Conservation (phyloP, 768 basidiomycete species). For the Psilocybe cubensis region DNA sequence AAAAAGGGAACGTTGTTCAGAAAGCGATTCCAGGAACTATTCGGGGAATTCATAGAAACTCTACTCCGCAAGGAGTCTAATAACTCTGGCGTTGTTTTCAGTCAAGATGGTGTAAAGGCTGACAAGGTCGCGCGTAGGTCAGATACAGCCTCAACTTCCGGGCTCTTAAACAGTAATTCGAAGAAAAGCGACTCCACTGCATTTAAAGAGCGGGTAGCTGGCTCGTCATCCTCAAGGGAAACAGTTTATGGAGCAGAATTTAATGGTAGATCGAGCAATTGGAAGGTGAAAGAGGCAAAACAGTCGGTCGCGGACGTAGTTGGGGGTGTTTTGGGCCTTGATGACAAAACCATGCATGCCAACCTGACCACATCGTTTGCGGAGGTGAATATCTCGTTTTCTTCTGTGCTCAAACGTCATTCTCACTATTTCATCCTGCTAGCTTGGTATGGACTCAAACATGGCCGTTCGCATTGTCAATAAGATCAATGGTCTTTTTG, state of each 20-base stretch:
- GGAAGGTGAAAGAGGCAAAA: constrained; percentile 8
- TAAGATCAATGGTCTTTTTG: constrained; percentile 22
- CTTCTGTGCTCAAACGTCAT: neutral
- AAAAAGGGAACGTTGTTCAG: constrained; percentile 29
- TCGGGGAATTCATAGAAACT: constrained; percentile 18
- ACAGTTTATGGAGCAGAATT: too few relatives aligned
- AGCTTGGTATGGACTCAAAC: constrained; percentile 34
- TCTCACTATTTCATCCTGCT: neutral
- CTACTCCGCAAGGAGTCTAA: neutral
- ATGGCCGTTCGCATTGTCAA: constrained; percentile 31
- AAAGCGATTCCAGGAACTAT: constrained; percentile 30
- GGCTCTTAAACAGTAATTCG: too few relatives aligned
- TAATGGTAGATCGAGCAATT: neutral
- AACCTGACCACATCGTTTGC: constrained; percentile 25
- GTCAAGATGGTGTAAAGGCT: too few relatives aligned
- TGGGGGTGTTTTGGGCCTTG: constrained; percentile 15
- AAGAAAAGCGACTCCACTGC: too few relatives aligned
- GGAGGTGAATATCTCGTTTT: constrained; percentile 19
- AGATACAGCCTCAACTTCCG: too few relatives aligned
- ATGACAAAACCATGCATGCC: constrained; percentile 7
- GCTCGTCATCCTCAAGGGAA: too few relatives aligned
- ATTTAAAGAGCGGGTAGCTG: too few relatives aligned
- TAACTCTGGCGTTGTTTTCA: neutral
- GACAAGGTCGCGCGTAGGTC: too few relatives aligned
- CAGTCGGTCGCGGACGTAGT: constrained; percentile 14